Percentiles rank a stretch among this genome's conserved stretches.
phyloP scores from a whole-genome alignment of 139 green algal species.

The Astrephomene gubernaculifera region DNA sequence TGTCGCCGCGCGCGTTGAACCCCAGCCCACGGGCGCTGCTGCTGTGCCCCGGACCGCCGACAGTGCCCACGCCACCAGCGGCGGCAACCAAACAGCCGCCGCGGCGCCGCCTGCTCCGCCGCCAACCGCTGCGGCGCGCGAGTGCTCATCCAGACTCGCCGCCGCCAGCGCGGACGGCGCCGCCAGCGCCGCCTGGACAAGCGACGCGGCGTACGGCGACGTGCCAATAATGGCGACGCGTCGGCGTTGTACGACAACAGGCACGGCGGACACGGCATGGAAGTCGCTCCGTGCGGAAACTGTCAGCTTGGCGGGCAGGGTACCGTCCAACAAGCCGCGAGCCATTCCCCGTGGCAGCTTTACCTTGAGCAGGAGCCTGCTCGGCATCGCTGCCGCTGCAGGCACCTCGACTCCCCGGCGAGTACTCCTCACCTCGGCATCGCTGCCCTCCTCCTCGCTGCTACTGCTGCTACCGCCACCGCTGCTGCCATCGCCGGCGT shows the following conservation, averaged over 20 bases:
- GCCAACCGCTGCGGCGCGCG: background rate
- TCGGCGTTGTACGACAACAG: background rate
- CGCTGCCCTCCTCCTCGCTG: background rate
- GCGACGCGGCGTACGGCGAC: slow-evolving; percentile 35
- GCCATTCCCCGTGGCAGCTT: slow-evolving; percentile 32
- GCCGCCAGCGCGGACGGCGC: slow-evolving; percentile 22
- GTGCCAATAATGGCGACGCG: slow-evolving; percentile 30
- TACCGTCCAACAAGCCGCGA: slow-evolving; percentile 23
- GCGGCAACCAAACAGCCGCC: background rate
- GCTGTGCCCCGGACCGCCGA: background rate
- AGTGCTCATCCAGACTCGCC: background rate
- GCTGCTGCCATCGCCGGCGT: background rate
- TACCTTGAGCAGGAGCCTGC: slow-evolving; percentile 37
- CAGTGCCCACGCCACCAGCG: slow-evolving; percentile 8
- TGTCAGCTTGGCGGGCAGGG: background rate
- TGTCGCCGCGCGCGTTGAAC: background rate
- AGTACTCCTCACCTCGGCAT: background rate
- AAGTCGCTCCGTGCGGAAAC: slow-evolving; percentile 26
- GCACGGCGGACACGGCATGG: slow-evolving; percentile 19
- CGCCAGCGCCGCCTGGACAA: slow-evolving; percentile 32
- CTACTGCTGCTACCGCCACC: background rate
- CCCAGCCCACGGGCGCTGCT: too few relatives aligned
- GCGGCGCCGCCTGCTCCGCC: background rate
- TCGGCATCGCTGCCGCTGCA: background rate
- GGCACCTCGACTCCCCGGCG: too few relatives aligned